Percentiles rank a stretch among this genome's conserved stretches.
Conservation (phyloP, 768 basidiomycete genomes). For the Trametes villosa region DNA sequence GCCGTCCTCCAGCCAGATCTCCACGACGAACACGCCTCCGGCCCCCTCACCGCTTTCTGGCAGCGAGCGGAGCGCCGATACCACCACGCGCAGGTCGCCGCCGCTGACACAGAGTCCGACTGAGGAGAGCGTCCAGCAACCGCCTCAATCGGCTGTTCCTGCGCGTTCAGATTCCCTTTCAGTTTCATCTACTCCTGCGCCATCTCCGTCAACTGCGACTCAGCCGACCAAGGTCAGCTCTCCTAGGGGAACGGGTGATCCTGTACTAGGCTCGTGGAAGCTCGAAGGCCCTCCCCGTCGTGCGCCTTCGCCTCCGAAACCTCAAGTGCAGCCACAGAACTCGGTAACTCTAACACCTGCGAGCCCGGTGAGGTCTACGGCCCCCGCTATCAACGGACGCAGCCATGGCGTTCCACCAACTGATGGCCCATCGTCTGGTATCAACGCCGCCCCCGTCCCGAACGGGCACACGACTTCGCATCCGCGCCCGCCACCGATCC, state of each 20-base stretch:
- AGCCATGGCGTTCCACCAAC: neutral
- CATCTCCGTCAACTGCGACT: slow-evolving; percentile 22
- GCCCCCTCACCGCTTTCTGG: slow-evolving; percentile 22
- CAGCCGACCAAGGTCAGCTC: neutral
- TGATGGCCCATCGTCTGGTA: neutral
- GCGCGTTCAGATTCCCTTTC: slow-evolving; percentile 33
- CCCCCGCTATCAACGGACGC: slow-evolving; percentile 6
- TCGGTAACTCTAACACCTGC: slow-evolving; percentile 21
- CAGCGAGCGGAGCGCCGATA: slow-evolving; percentile 4
- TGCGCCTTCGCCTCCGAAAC: neutral
- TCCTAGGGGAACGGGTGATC: slow-evolving; percentile 12
- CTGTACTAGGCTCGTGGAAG: slow-evolving; percentile 18
- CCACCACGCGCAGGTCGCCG: slow-evolving; percentile 10
- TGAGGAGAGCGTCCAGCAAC: slow-evolving; percentile 5
- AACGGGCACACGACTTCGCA: slow-evolving; percentile 1
- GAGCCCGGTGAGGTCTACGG: slow-evolving; percentile 12
- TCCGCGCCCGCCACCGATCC: slow-evolving; percentile 10
- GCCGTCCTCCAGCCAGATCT: slow-evolving; percentile 1
- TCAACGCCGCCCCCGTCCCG: neutral
- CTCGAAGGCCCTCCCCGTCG: slow-evolving; percentile 6
- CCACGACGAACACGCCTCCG: slow-evolving; percentile 1
- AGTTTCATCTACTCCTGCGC: slow-evolving; percentile 36
- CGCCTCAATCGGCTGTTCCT: slow-evolving; percentile 7
- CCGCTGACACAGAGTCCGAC: slow-evolving; percentile 18
- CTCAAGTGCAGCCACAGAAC: slow-evolving; percentile 3